Evolutionary conservation across 345 rosid genomes (phyloP).

Genomic region (Raphanus sativus): DNA sequence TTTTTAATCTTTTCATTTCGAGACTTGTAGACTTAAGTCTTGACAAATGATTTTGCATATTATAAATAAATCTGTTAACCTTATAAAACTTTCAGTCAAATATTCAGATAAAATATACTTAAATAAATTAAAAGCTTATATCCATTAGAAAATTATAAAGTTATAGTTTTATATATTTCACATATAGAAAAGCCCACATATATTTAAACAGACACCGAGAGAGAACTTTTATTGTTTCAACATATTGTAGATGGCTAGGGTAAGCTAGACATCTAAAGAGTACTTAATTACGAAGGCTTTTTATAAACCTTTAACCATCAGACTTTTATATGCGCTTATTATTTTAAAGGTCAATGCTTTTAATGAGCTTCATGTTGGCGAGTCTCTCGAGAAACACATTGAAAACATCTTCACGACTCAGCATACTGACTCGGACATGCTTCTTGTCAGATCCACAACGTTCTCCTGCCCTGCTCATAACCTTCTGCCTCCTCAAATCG

Average conservation of each 20-base stretch:
- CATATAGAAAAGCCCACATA: not conserved
- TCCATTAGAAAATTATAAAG: not conserved
- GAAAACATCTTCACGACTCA: constrained; percentile 61
- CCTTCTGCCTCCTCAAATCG: constrained; percentile 49
- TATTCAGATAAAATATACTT: not conserved
- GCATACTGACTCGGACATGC: constrained; percentile 69
- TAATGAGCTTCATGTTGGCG: constrained; percentile 41
- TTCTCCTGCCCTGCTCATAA: constrained; percentile 60
- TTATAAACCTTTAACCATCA: not conserved
- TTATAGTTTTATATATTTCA: not conserved
- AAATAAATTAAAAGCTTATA: not conserved
- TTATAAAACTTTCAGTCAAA: not conserved
- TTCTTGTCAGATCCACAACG: constrained; percentile 54
- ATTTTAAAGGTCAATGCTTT: constrained; percentile 23
- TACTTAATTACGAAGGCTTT: not conserved
- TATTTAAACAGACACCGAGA: not conserved
- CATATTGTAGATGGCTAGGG: not conserved
- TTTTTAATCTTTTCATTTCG: too few species aligned
- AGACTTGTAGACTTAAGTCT: not conserved
- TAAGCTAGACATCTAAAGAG: constrained; percentile 2
- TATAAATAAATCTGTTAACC: not conserved
- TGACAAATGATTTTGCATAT: not conserved
- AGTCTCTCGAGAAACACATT: constrained; percentile 64
- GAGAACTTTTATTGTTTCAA: constrained; percentile 8
- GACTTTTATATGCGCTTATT: not conserved